Conservation (phyloP, 2,329 filamentous ascomycete genomes). For the Endoconidiophora polonica region DNA sequence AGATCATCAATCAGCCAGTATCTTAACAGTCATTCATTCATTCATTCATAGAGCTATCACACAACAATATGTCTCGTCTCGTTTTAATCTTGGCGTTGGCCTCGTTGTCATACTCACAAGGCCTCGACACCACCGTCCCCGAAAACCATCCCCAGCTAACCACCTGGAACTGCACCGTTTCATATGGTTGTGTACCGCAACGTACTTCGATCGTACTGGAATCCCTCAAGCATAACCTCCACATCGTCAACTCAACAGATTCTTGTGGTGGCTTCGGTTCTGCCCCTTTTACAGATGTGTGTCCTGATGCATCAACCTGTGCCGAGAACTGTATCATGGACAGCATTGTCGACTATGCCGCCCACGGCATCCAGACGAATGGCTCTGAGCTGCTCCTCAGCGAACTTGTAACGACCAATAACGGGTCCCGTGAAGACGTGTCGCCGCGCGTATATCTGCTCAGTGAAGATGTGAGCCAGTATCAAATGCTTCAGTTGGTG, state of each 20-base stretch:
- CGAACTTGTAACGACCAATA: conserved; percentile 32
- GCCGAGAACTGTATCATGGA: conserved; percentile 30
- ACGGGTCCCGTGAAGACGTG: conserved; percentile 24
- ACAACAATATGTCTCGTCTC: too few species aligned
- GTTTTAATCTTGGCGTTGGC: too few species aligned
- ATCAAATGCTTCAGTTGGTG: conserved; percentile 42
- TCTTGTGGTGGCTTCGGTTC: not conserved
- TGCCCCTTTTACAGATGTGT: not conserved
- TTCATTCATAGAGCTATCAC: too few species aligned
- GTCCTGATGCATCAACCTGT: conserved; percentile 18
- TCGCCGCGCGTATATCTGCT: conserved; percentile 38
- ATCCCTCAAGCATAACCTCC: not conserved
- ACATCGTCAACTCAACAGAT: not conserved
- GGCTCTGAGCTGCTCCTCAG: conserved; percentile 31
- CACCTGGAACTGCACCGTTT: not conserved
- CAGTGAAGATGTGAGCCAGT: conserved; percentile 31
- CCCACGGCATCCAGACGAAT: conserved; percentile 30
- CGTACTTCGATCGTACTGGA: not conserved
- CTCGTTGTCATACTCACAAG: too few species aligned
- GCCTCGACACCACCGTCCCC: too few species aligned
- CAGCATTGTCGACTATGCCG: conserved; percentile 27
- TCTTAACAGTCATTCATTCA: too few species aligned
- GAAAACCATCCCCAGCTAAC: not conserved
- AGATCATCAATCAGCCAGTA: too few species aligned
- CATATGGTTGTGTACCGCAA: not conserved